Base-by-base conservation (phyloP, 805 yeast genomes). In the Candida parachauliodes region DNA sequence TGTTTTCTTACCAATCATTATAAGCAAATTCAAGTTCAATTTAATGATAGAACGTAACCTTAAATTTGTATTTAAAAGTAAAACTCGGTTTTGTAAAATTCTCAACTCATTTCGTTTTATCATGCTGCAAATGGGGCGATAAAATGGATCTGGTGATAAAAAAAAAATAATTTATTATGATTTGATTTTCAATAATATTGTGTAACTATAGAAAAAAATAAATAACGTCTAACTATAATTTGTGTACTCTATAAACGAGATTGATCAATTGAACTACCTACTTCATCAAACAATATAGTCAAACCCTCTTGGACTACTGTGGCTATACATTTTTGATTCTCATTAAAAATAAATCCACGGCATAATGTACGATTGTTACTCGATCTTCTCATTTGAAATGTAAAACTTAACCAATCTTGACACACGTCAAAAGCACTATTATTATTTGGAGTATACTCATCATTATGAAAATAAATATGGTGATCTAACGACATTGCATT, bases 401-500 rank as follows among this genome's bases (percentile, higher is more conserved):
- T 48, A 36, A 65, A 57, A 7, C 60, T 49, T 24, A 64, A 48
- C 70, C 72, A 68, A 22, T 63, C 66, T 30, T 49, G 50, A 23
- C 58, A 55, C 5, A 62, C 45, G 35, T 67, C 65, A 32, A 62
- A 54, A 5, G 45, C 40, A 29, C 36, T 24, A 3, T 35, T 48
- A 28, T 49, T 37, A 10, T 24, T 18, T 18, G 49, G 53, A 2
- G 39, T 36, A 19, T 47, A 48, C 23, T 59, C 55, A 29, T 51
- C 55, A 24, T 49, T 45, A 35, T 68, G 73, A 45, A 68, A 68
- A 42, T 67, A 67, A 12, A 68, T 52, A 44, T 67, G 72, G 48
- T 68, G 73, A 46, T 67, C 72, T 20, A 68, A 48, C 4, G 70
- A 63, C 72, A 68, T 67, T 18, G 72, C 73, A 38, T 60, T 62